Evolutionary conservation across 352 stramenopile species (phyloP), one percentile per base, ranked within the genome.

Genomic region (Globisporangium spiculum): DNA sequence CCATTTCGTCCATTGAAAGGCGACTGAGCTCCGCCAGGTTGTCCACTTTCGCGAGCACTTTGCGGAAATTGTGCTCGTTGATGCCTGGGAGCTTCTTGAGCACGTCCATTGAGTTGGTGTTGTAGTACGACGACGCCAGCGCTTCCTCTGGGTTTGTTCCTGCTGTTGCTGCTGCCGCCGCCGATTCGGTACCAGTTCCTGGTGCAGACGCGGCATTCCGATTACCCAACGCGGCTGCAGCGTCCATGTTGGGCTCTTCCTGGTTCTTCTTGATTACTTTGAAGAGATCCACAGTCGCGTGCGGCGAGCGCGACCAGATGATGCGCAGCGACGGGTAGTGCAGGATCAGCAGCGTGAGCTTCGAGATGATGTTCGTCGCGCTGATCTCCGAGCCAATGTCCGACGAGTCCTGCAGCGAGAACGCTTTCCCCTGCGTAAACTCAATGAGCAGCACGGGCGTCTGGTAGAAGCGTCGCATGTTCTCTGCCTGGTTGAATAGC

Each of bases 361-460:
- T 99, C 14, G 95, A 98, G 58, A 95, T 90, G 70, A 99, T 96
- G 63, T 90, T 97, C 64, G 88, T 93, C 41, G 80, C 88, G 69
- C 79, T 88, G 64, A 99, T 99, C 69, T 99, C 96, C n/a, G 80
- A 70, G 9, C 89, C 79, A 32, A 99, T 79, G 60, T 99, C 96
- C 26, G 88, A 91, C 24, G 84, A 67, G 68, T 96, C 94, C 57
- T 94, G 83, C n/a, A 96, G 69, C n/a, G 84, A 91, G 65, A 97
- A 94, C 12, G 86, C 81, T 50, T 93, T 92, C 52, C 94, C 89
- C 66, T 91, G 80, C 24, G 86, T 81, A 67, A 98, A 98, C 70
- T 99, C 97, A 72, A 99, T 99, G 1, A 99, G 80, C n/a, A 99
- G 74, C 63, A 97, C 88, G 0, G 97, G 96, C 44, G 82, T 89